Evolutionary conservation across 768 basidiomycete species (phyloP).

Genomic region (Boletus sensibilis): DNA sequence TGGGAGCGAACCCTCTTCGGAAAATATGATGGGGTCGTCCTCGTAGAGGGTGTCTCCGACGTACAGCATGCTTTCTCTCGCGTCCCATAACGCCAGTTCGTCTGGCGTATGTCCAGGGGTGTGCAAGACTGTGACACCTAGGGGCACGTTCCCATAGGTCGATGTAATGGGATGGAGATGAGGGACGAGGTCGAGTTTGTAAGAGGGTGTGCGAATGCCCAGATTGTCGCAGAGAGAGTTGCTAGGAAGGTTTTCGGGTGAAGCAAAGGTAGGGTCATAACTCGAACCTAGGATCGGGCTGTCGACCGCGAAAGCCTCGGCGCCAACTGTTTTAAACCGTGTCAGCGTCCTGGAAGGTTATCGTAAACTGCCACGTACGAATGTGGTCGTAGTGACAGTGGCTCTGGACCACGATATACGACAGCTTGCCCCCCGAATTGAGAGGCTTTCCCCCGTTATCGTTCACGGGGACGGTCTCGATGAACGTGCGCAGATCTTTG

Average conservation of each 20-base stretch:
- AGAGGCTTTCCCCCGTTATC: conserved; percentile 45
- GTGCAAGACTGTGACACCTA: conserved; percentile 47
- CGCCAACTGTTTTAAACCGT: conserved; percentile 38
- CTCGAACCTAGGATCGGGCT: conserved; percentile 49
- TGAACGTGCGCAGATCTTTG: conserved; percentile 46
- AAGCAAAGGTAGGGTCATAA: conserved; percentile 46
- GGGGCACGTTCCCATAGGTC: conserved; percentile 15
- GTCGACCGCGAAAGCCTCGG: conserved; percentile 49
- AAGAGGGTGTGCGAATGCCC: conserved; percentile 43
- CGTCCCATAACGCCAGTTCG: conserved; percentile 54
- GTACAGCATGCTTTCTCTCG: conserved; percentile 49
- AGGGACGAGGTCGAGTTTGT: conserved; percentile 45
- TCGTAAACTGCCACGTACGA: conserved; percentile 38
- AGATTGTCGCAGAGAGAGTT: conserved; percentile 47
- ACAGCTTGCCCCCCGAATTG: conserved; percentile 41
- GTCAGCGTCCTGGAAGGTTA: not conserved
- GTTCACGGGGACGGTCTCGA: conserved; percentile 44
- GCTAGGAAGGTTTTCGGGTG: conserved; percentile 38
- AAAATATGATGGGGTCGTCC: conserved; percentile 53
- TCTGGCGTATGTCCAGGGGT: conserved; percentile 62
- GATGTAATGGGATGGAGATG: conserved; percentile 38
- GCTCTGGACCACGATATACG: conserved; percentile 48
- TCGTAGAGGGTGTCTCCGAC: conserved; percentile 60
- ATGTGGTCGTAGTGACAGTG: conserved; percentile 64
- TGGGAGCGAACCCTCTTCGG: conserved; percentile 51